phyloP scores from a whole-genome alignment of 805 yeast genomes.

The Candida berthetii region DNA sequence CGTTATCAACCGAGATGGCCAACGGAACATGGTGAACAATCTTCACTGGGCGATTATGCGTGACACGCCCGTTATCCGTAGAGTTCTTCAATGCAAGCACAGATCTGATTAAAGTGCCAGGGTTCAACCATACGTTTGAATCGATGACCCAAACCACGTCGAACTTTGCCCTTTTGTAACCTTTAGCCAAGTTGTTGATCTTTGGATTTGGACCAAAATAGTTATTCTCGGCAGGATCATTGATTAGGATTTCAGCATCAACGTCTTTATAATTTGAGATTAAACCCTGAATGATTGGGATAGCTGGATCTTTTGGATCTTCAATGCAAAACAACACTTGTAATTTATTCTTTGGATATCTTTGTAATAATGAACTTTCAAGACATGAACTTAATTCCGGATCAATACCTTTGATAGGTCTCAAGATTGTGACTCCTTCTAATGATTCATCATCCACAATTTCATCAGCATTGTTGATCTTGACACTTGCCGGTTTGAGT shows the following conservation, averaged over 20 bases:
- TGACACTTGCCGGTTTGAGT: constrained; percentile 5
- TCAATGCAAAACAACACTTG: constrained; percentile 79
- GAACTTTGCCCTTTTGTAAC: constrained; percentile 57
- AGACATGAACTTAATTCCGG: constrained; percentile 66
- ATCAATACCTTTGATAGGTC: constrained; percentile 85
- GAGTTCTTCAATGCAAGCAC: constrained; percentile 44
- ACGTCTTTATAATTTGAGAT: constrained; percentile 47
- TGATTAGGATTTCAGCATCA: constrained; percentile 54
- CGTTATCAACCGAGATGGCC: constrained; percentile 35
- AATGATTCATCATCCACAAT: constrained; percentile 27
- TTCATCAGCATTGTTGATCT: background rate
- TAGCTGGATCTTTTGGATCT: constrained; percentile 53
- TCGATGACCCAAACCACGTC: constrained; percentile 85
- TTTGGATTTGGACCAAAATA: constrained; percentile 85
- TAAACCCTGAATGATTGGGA: constrained; percentile 46
- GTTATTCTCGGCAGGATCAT: constrained; percentile 31
- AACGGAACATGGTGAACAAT: constrained; percentile 81
- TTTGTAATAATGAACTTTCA: constrained; percentile 60
- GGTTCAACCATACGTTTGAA: constrained; percentile 75
- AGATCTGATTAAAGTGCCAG: constrained; percentile 60
- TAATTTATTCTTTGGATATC: constrained; percentile 50
- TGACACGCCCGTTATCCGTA: constrained; percentile 41
- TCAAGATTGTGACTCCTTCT: constrained; percentile 67
- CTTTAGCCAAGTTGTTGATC: constrained; percentile 81
- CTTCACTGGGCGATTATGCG: constrained; percentile 37